These are phyloP conservation scores for Phytophthora gonapodyides DNA, from an alignment of 352 stramenopile species.

Conservation along the genomic window DNA sequence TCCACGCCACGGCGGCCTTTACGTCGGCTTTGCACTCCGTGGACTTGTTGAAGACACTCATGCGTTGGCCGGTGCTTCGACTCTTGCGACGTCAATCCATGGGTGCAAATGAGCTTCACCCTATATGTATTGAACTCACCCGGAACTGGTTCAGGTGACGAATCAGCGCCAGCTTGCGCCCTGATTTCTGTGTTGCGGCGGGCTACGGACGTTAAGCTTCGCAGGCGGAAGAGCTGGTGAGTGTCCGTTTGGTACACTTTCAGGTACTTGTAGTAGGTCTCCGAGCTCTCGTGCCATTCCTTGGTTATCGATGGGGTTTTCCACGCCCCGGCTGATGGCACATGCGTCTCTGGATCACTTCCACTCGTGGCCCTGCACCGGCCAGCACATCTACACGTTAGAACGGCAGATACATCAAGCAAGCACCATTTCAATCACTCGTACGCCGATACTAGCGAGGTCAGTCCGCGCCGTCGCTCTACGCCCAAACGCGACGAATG, in stretches of 20 bases:
- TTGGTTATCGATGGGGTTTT: background rate
- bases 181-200: slow-evolving; percentile 11
- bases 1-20: slow-evolving; percentile 7
- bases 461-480: background rate
- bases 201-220: background rate
- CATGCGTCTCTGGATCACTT: slow-evolving; percentile 7
- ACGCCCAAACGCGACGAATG: background rate
- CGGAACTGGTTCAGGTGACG: background rate
- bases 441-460: too few species aligned
- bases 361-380: slow-evolving; percentile 1
- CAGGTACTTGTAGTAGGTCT: slow-evolving; percentile 1
- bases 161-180: background rate
- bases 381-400: too few species aligned
- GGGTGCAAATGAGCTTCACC: slow-evolving; percentile 6
- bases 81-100: slow-evolving; percentile 11
- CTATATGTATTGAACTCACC: slow-evolving; percentile 3
- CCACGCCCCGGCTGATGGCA: background rate
- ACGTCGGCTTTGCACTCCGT: slow-evolving; percentile 9
- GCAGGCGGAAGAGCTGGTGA: slow-evolving; percentile 12
- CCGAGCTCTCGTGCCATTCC: slow-evolving; percentile 13
- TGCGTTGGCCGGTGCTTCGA: slow-evolving; percentile 4
- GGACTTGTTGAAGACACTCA: slow-evolving; percentile 11
- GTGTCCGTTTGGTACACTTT: slow-evolving; percentile 5
- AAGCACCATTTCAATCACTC: too few species aligned
- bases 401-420: too few species aligned